Conservation (phyloP, 2,329 filamentous ascomycete genomes). For the Talaromyces sp. region DNA sequence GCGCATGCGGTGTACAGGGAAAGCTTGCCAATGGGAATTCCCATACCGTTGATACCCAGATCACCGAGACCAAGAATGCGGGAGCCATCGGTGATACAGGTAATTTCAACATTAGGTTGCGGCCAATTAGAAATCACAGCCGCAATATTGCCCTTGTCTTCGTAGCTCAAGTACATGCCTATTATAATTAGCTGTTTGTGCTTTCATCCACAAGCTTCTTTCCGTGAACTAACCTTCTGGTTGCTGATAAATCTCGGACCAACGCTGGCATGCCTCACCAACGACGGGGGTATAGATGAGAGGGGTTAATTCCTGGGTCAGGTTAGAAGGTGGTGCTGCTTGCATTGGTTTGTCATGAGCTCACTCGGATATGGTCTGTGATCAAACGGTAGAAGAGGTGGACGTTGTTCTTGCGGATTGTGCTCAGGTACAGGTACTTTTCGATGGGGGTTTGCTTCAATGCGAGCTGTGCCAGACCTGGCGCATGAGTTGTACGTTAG, state of each 20-base stretch:
- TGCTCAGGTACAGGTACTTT: slow-evolving; percentile 46
- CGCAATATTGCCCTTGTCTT: slow-evolving; percentile 83
- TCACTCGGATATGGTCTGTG: slow-evolving; percentile 41
- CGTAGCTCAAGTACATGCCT: slow-evolving; percentile 88
- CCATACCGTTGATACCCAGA: slow-evolving; percentile 93
- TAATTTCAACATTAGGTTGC: slow-evolving; percentile 82
- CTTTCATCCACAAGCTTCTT: neutral
- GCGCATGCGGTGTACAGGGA: slow-evolving; percentile 92
- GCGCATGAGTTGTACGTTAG: neutral
- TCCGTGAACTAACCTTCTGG: slow-evolving; percentile 61
- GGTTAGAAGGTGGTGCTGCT: neutral
- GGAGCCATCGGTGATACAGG: slow-evolving; percentile 92
- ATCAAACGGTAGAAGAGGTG: slow-evolving; percentile 48
- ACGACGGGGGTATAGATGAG: slow-evolving; percentile 52
- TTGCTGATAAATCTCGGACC: slow-evolving; percentile 91
- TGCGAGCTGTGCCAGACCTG: slow-evolving; percentile 41
- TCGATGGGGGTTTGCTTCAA: slow-evolving; percentile 43
- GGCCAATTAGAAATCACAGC: slow-evolving; percentile 93
- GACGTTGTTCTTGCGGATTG: slow-evolving; percentile 46
- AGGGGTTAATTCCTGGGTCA: slow-evolving; percentile 40
- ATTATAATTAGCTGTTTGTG: neutral
- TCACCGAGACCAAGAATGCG: slow-evolving; percentile 88
- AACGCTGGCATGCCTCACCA: slow-evolving; percentile 92
- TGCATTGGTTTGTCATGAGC: slow-evolving; percentile 2
- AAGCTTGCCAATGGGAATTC: slow-evolving; percentile 95